Evolutionary conservation across 78 protist species (phyloP), one percentile per base, ranked within the genome.

Genomic region (Ministeria vibrans): DNA sequence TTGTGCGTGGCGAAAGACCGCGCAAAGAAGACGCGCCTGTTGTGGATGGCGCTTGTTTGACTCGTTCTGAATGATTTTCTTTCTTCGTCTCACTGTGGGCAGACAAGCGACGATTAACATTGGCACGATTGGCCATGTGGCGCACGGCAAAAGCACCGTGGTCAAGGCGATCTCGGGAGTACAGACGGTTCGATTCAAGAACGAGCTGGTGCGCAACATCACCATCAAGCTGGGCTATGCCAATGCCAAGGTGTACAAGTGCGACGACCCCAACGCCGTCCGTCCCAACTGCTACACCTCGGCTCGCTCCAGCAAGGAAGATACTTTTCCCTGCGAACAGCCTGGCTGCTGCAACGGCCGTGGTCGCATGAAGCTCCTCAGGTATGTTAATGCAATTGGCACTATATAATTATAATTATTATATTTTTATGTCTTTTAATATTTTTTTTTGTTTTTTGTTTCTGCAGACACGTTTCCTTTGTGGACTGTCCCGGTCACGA

Each of bases 141-240:
- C 99, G 18, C 99, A 98, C 91, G 99, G 99, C 30, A 99, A 99
- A 86, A 91, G 98, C 34, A 99, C 99, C 23, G 95, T 98, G 9
- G 99, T 99, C 53, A 93, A 93, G 88, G 95, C 99, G 30, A 88
- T 99, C 41, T 93, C 99, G 0, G 99, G 99, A 0, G 99, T 98
- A 51, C 80, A 92, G 90, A 92, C 96, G 30, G 96, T 92, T 28
- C 90, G 92, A 22, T 97, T 96, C 92, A 94, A 94, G 89, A 90
- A 84, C 81, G 99, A 98, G 83, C 87, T 94, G 43, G 96, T 89
- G 88, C 90, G 99, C 36, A 99, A 97, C 88, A 96, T 97, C 82
- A 99, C 99, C 15, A 99, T 99, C 89, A 97, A 99, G 91, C 92
- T 99, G 28, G 99, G 99, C 28, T 99, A 99, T 71, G 99, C 99